Evolutionary conservation across 2,329 filamentous ascomycete genomes (phyloP), one percentile per base, ranked within the genome.

Genomic region (Sordariomycetes sp.): DNA sequence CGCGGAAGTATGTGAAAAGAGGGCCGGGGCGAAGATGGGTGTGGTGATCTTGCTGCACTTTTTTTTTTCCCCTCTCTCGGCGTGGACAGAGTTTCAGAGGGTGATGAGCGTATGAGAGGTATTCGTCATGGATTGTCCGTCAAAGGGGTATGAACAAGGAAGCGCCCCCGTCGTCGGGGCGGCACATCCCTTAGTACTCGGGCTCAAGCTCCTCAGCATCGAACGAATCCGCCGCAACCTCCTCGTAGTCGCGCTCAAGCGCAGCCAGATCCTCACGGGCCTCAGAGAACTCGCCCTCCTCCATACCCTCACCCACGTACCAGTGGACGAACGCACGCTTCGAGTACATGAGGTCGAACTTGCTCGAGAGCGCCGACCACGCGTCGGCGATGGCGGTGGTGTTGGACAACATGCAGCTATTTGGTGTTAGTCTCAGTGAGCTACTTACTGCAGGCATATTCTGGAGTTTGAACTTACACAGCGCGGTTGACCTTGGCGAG

Each of bases 281-380:
- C 81, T 99, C 94, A 59, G 90, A 95, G 84, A 99, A 99, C 77
- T 99, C 94, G 75, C 94, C 94, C 76, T 99, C 94, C 82, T 99
- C 94, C 94, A 99, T 99, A 85, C 94, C 94, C 82, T 97, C 94
- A 79, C 94, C 94, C 70, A 99, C 94, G 69, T 97, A 99, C 94
- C 94, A 99, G 79, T 99, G 94, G 63, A 99, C 94, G 77, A 99
- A 99, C 62, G 94, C 94, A 80, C 94, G 94, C 87, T 99, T 99
- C 74, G 90, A 95, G 86, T 97, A 96, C 94, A 99, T 99, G 73
- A 99, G 89, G 71, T 99, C 94, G 80, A 99, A 99, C 80, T 99
- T 99, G 83, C 87, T 84, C 61, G 90, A 95, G 63, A 99, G 84
- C 64, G 90, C 90, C 62, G 89, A 91, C 94, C 94, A 99, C 62